A percentile compares a stretch with the other conserved stretches of the same genome.
phyloP scores from a whole-genome alignment of 768 basidiomycete genomes.

The Termitomyces bulborhizus region DNA sequence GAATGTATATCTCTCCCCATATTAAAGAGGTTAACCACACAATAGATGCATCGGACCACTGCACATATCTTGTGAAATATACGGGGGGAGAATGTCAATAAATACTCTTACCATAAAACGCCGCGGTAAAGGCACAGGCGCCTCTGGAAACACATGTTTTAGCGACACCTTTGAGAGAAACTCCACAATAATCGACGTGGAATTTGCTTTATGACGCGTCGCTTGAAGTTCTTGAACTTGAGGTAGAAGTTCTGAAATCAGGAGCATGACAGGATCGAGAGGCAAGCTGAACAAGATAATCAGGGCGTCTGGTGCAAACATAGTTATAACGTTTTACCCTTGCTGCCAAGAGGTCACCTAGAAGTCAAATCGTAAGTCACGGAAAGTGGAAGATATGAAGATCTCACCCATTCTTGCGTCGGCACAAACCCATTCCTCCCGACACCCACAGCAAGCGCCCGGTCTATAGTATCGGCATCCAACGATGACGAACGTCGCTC shows the following conservation, averaged over 20 bases:
- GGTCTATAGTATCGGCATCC: constrained; percentile 49
- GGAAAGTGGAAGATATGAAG: not conserved
- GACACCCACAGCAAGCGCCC: constrained; percentile 59
- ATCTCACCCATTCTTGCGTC: constrained; percentile 95
- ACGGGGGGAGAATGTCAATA: not conserved
- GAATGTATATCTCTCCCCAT: constrained; percentile 95
- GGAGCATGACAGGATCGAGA: constrained; percentile 78
- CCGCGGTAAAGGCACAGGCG: constrained; percentile 59
- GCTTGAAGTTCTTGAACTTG: constrained; percentile 79
- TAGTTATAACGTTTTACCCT: constrained; percentile 47
- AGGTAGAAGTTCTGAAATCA: constrained; percentile 84
- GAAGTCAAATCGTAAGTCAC: not conserved
- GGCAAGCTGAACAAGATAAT: constrained; percentile 53
- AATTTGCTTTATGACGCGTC: constrained; percentile 53
- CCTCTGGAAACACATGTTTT: constrained; percentile 66
- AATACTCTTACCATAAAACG: constrained; percentile 62
- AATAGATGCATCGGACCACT: constrained; percentile 92
- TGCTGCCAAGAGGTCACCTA: constrained; percentile 94
- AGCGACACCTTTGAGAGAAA: constrained; percentile 69
- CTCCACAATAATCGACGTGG: constrained; percentile 65
- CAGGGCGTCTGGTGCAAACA: not conserved
- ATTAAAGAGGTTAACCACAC: constrained; percentile 91
- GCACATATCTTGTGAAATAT: constrained; percentile 4
- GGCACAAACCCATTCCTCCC: constrained; percentile 92
- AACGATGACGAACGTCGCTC: constrained; percentile 57